phyloP scores from a whole-genome alignment of 2,329 filamentous ascomycete genomes.

The Xylaria sp. region DNA sequence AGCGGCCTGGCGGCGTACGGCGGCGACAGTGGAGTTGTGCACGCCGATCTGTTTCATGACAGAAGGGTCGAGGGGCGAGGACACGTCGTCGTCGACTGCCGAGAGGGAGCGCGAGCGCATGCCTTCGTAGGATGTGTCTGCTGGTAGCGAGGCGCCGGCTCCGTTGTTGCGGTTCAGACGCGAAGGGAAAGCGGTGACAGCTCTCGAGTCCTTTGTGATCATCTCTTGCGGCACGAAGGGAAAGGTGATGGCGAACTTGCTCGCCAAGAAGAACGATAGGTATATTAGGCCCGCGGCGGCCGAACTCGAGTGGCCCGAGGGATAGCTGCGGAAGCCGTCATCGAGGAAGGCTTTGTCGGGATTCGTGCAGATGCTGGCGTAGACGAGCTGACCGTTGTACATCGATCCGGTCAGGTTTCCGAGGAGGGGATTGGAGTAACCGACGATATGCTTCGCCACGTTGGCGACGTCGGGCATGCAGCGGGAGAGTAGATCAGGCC shows the following conservation, averaged over 20 bases:
- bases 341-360: slow-evolving; percentile 65
- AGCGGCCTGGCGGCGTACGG: slow-evolving; percentile 74
- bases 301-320: slow-evolving; percentile 76
- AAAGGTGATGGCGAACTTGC: slow-evolving; percentile 77
- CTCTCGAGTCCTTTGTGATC: slow-evolving; percentile 50
- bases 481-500: slow-evolving; percentile 81
- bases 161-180: slow-evolving; percentile 58
- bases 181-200: slow-evolving; percentile 75
- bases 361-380: slow-evolving; percentile 76
- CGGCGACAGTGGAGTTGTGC: slow-evolving; percentile 50
- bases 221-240: slow-evolving; percentile 66
- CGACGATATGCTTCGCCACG: slow-evolving; percentile 64
- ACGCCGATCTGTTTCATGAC: slow-evolving; percentile 41
- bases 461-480: slow-evolving; percentile 77
- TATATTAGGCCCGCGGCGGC: slow-evolving; percentile 83
- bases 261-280: slow-evolving; percentile 83
- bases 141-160: slow-evolving; percentile 1
- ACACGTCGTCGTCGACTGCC: slow-evolving; percentile 33
- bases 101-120: slow-evolving; percentile 32
- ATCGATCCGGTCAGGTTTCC: slow-evolving; percentile 42
- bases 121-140: slow-evolving; percentile 44
- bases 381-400: slow-evolving; percentile 70
- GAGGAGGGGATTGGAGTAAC: slow-evolving; percentile 46
- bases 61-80: slow-evolving; percentile 38
- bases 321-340: slow-evolving; percentile 86